These are phyloP conservation scores for Claviceps maximensis DNA, from an alignment of 2,329 filamentous ascomycete species.

Conservation along the genomic window DNA sequence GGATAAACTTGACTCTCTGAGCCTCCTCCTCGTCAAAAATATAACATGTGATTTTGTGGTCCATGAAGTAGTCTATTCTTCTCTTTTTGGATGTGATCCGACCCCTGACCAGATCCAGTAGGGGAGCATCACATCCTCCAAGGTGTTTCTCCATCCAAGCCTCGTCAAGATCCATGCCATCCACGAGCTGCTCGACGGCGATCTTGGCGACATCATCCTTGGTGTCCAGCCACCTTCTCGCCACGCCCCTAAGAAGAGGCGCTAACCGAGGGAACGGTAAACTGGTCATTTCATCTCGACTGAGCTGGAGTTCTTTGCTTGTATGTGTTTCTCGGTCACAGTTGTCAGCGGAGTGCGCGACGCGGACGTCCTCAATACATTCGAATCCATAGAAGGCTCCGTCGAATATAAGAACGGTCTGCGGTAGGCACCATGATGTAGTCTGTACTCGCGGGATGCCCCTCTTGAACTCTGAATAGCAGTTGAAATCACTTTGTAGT, in stretches of 20 bases:
- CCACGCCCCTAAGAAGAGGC: slow-evolving; percentile 6
- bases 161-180: slow-evolving; percentile 14
- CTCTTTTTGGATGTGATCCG: slow-evolving; percentile 9
- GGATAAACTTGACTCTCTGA: slow-evolving; percentile 7
- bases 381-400: not conserved
- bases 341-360: not conserved
- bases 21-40: slow-evolving; percentile 11
- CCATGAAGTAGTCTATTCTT: slow-evolving; percentile 13
- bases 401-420: not conserved
- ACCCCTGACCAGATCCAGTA: slow-evolving; percentile 6
- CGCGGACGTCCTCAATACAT: not conserved
- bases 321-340: not conserved
- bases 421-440: not conserved
- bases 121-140: not conserved
- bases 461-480: not conserved
- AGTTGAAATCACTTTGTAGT: not conserved
- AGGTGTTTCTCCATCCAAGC: slow-evolving; percentile 10
- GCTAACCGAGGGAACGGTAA: slow-evolving; percentile 12
- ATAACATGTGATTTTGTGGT: slow-evolving; percentile 13
- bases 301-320: not conserved
- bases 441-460: not conserved
- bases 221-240: slow-evolving; percentile 9
- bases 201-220: slow-evolving; percentile 14
- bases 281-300: slow-evolving; percentile 4
- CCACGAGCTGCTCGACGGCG: slow-evolving; percentile 14